Conservation (phyloP, 371 early-diverging fungal genomes). For the Mortierella sp. region DNA sequence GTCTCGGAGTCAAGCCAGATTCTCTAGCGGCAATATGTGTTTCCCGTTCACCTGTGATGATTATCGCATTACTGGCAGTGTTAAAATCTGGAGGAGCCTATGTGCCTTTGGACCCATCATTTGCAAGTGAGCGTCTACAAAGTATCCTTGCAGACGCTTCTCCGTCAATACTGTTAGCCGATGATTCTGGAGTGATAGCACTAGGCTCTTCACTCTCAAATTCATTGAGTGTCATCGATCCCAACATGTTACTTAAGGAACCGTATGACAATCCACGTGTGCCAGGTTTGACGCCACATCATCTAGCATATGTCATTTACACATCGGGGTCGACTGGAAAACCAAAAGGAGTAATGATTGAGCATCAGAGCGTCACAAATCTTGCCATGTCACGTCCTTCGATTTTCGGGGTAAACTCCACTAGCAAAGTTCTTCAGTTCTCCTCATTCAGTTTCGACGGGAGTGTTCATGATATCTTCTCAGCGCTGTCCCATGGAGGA, state of each 20-base stretch:
- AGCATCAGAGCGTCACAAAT: conserved; percentile 24
- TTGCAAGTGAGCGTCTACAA: conserved; percentile 4
- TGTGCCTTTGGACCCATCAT: conserved; percentile 15
- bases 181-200: neutral
- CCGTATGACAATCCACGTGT: no score
- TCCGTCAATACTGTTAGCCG: conserved; percentile 1
- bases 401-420: no score
- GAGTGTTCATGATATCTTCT: no score
- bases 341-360: conserved; percentile 63
- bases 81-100: conserved; percentile 20
- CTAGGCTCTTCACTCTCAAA: no score
- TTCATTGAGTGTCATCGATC: no score
- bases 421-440: no score
- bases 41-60: conserved; percentile 11
- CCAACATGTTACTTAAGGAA: no score
- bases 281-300: no score
- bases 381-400: no score
- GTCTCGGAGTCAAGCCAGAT: conserved; percentile 7
- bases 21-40: conserved; percentile 5
- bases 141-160: conserved; percentile 11
- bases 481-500: no score
- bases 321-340: conserved; percentile 66
- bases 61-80: conserved; percentile 5
- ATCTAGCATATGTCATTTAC: neutral
- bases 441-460: no score